Evolutionary conservation across 2,329 filamentous ascomycete species (phyloP).

Genomic region (Macrophomina phaseolina): DNA sequence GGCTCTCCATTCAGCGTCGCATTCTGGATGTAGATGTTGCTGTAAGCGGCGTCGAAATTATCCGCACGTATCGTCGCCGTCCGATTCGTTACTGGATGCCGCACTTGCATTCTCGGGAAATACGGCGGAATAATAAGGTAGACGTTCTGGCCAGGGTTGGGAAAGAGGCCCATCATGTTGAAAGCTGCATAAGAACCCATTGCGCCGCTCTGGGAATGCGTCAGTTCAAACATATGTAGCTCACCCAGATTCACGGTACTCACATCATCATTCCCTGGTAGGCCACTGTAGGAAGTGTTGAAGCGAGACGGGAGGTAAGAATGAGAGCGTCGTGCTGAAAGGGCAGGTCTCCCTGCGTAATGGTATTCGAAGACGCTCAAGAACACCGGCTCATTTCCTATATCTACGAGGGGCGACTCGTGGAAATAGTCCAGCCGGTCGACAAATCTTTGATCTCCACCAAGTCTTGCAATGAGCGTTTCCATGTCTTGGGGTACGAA

Average conservation of each 20-base stretch:
- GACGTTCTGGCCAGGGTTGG: slow-evolving; percentile 55
- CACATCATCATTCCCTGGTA: slow-evolving; percentile 54
- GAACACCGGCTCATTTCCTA: slow-evolving; percentile 55
- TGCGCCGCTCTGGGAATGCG: slow-evolving; percentile 40
- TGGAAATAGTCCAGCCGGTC: slow-evolving; percentile 52
- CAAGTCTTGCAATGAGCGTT: slow-evolving; percentile 47
- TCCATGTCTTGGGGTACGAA: slow-evolving; percentile 54
- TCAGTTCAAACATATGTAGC: not conserved
- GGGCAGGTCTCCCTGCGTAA: slow-evolving; percentile 51
- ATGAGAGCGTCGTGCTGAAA: slow-evolving; percentile 49
- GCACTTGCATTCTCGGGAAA: slow-evolving; percentile 50
- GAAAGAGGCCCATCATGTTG: slow-evolving; percentile 53
- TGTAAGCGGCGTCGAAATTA: slow-evolving; percentile 50
- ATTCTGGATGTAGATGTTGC: slow-evolving; percentile 52
- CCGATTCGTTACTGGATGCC: slow-evolving; percentile 47
- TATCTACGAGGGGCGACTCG: slow-evolving; percentile 50
- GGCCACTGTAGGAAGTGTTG: slow-evolving; percentile 47
- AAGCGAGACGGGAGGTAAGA: slow-evolving; percentile 53
- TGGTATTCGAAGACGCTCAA: slow-evolving; percentile 54
- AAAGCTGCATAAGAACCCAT: slow-evolving; percentile 54
- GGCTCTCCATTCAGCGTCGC: slow-evolving; percentile 49
- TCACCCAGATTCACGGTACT: not conserved
- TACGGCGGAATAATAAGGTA: slow-evolving; percentile 56
- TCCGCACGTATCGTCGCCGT: slow-evolving; percentile 48
- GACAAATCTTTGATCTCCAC: slow-evolving; percentile 49